Base-by-base conservation (phyloP, 768 basidiomycete species). In the Amanita jacksonii region DNA sequence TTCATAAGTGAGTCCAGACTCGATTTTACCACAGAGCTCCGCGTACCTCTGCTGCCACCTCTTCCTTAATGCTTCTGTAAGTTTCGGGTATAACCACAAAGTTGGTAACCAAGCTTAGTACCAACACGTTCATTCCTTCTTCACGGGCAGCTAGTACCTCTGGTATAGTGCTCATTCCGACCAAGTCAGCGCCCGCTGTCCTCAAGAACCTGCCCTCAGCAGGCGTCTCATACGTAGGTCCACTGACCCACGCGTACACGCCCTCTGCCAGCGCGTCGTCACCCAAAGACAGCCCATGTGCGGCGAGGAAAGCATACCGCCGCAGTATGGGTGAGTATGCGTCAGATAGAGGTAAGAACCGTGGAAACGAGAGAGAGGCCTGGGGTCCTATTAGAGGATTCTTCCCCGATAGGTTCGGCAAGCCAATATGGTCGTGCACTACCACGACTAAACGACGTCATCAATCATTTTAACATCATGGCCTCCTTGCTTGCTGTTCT, bases 111-210 rank as follows among this genome's bases (percentile, higher is more conserved):
- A 93, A 70, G 51, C 85, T 90, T 33, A 93, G 65, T 3, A 85
- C 89, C 62, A 85, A 67, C 41, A 85, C 77, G 43, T 85, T 73
- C 44, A 93, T 52, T 0, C 81, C 83, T 54, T 81, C 83, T 56
- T 88, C 79, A 38, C 77, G 63, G 7, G 84, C 90, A 0, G 78
- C 84, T 18, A 91, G 66, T 19, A 93, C 90, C 62, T 93, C 90
- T 0, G 89, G 90, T 12, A 92, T 76, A 0, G 91, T 93, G 52
- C 85, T 89, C 90, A 93, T 93, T 1, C 90, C 90, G 1, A 92
- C 90, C n/a, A 91, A 84, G 52, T 89, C 87, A 1, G 83, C 90
- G 3, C 90, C 90, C 0, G 76, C 78, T 6, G 64, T 62, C 12
- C 83, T 66, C 31, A 93, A 64, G 62, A 91, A 79, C 38, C 80